Percentiles rank a stretch among this genome's conserved stretches.
Evolutionary conservation across 306 rosid genomes (phyloP).

Genomic region (Vigna reflexopilosa): DNA sequence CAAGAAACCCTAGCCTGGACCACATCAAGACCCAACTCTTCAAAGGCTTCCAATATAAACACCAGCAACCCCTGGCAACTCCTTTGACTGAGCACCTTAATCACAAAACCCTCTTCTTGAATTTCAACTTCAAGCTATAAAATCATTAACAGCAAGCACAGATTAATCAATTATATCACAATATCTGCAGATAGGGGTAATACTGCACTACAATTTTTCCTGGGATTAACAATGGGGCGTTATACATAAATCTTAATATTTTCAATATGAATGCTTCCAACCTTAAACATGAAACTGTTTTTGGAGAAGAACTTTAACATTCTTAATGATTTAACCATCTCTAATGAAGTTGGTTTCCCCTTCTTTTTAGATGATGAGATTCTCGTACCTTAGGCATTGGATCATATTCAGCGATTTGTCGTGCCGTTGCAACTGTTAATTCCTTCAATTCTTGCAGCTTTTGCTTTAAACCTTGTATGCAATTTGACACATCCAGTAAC

Average conservation of each 20-base stretch:
- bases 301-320: not conserved
- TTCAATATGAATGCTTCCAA: too few relatives aligned
- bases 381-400: constrained; percentile 53
- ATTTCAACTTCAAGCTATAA: constrained; percentile 58
- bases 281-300: too few relatives aligned
- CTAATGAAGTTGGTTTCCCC: too few relatives aligned
- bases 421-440: constrained; percentile 37
- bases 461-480: constrained; percentile 51
- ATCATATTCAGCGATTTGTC: constrained; percentile 39
- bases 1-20: constrained; percentile 80
- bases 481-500: constrained; percentile 50
- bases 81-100: constrained; percentile 55
- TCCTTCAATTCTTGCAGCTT: constrained; percentile 49
- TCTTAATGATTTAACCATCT: too few relatives aligned
- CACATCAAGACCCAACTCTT: constrained; percentile 70
- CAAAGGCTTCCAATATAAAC: constrained; percentile 70
- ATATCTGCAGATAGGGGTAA: not conserved
- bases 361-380: not conserved
- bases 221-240: not conserved
- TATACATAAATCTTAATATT: not conserved
- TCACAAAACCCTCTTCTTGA: constrained; percentile 52
- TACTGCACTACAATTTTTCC: not conserved
- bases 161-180: not conserved
- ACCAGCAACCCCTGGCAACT: constrained; percentile 64
- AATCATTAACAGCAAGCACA: constrained; percentile 15